Evolutionary conservation across 257 asterid species (phyloP).

Genomic region (Nicotiana noctiflora): DNA sequence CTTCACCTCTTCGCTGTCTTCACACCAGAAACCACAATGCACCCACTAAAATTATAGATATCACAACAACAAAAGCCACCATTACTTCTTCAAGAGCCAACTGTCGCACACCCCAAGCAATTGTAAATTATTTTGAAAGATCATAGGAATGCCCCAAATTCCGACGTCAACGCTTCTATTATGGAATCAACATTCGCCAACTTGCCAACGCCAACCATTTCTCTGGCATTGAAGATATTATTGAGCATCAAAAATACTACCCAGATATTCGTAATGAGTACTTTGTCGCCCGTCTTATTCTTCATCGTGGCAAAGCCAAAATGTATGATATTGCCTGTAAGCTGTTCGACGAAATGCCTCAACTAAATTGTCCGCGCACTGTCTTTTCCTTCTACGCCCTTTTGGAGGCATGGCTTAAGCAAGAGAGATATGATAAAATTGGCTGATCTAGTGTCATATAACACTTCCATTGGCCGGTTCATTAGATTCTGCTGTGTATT

Average conservation of each 20-base stretch:
- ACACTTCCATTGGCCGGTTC: conserved; percentile 21
- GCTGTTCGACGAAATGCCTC: conserved; percentile 56
- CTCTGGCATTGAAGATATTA: conserved; percentile 23
- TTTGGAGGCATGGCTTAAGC: conserved; percentile 30
- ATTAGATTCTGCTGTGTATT: conserved; percentile 30
- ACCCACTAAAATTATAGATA: too few species aligned
- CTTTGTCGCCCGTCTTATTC: conserved; percentile 28
- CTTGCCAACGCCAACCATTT: conserved; percentile 18
- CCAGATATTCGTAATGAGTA: conserved; percentile 20
- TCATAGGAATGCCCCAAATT: conserved; percentile 14
- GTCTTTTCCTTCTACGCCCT: conserved; percentile 45
- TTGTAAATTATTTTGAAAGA: conserved; percentile 21
- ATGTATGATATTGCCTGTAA: conserved; percentile 39
- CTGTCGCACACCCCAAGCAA: not conserved
- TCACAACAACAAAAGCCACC: too few species aligned
- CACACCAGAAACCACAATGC: not conserved
- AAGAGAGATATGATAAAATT: conserved; percentile 20
- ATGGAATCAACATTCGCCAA: conserved; percentile 13
- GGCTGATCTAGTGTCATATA: conserved; percentile 33
- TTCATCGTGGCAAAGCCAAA: conserved; percentile 31
- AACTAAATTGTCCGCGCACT: conserved; percentile 36
- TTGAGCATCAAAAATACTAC: conserved; percentile 30
- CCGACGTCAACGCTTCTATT: conserved; percentile 9
- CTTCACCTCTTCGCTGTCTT: not conserved
- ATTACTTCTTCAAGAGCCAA: conserved; percentile 3